Evolutionary conservation across 1,139 yeast species (phyloP).

Genomic region (Saccharomyces hybrid): DNA sequence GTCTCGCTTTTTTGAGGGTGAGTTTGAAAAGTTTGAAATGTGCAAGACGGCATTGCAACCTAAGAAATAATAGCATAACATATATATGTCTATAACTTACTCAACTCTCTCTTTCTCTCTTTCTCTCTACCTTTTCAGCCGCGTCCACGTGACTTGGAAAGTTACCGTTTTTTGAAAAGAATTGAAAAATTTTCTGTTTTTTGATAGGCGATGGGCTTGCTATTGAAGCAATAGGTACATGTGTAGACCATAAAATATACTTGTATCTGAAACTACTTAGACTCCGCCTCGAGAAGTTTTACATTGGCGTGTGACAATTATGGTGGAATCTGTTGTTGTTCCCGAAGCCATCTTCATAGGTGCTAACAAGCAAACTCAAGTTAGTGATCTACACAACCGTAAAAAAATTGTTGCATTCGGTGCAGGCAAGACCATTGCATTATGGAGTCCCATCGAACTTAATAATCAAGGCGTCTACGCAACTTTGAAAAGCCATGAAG

Average conservation of each 20-base stretch:
- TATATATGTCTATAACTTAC: not conserved
- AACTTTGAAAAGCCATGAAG: conserved; percentile 53
- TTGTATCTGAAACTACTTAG: too few relatives aligned
- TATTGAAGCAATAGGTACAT: too few relatives aligned
- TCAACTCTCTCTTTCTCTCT: not conserved
- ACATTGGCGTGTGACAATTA: not conserved
- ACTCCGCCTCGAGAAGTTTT: not conserved
- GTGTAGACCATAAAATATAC: too few relatives aligned
- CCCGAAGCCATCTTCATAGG: conserved; percentile 64
- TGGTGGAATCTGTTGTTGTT: conserved; percentile 7
- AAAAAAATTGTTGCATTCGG: conserved; percentile 59
- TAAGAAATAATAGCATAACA: not conserved
- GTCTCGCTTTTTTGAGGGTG: conserved; percentile 44
- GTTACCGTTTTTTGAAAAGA: not conserved
- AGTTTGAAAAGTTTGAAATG: conserved; percentile 42
- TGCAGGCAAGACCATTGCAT: conserved; percentile 63
- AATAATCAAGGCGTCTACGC: conserved; percentile 41
- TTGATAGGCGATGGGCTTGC: not conserved
- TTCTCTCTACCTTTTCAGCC: not conserved
- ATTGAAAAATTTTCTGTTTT: not conserved
- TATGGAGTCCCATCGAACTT: conserved; percentile 55
- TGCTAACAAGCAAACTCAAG: conserved; percentile 67
- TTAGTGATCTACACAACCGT: conserved; percentile 46
- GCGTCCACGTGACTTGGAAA: not conserved
- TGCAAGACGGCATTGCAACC: conserved; percentile 43